Evolutionary conservation across 2,329 filamentous ascomycete species (phyloP).

Genomic region (Mycosphaerella sp.): DNA sequence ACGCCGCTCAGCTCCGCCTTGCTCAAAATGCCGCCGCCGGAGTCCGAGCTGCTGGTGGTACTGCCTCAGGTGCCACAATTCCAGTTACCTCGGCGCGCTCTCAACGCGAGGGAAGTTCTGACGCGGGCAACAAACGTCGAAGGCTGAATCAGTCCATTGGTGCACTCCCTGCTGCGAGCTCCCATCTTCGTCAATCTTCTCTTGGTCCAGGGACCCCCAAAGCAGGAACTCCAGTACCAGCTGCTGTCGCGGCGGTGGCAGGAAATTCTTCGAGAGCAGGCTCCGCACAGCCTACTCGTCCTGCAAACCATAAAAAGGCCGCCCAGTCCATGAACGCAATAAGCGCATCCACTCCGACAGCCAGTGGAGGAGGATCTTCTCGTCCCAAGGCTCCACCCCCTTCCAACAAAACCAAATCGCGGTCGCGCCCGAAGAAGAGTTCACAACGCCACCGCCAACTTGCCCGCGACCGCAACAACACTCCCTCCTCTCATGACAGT

Average conservation of each 20-base stretch:
- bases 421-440: conserved; percentile 24
- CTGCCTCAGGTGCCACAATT: conserved; percentile 16
- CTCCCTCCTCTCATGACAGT: conserved; percentile 25
- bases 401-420: conserved; percentile 30
- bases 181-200: conserved; percentile 52
- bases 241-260: conserved; percentile 30
- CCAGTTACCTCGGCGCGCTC: conserved; percentile 24
- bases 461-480: conserved; percentile 29
- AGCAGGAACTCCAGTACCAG: conserved; percentile 45
- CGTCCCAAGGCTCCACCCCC: conserved; percentile 43
- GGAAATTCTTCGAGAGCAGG: conserved; percentile 44
- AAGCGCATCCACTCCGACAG: conserved; percentile 31
- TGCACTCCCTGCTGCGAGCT: conserved; percentile 50
- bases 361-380: neutral
- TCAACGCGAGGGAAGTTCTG: conserved; percentile 38
- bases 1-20: conserved; percentile 43
- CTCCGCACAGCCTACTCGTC: conserved; percentile 48
- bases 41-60: conserved; percentile 10
- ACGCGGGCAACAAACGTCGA: conserved; percentile 49
- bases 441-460: conserved; percentile 33
- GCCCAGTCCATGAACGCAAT: conserved; percentile 21
- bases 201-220: conserved; percentile 60
- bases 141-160: conserved; percentile 50
- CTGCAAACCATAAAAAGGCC: conserved; percentile 26
- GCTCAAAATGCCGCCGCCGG: conserved; percentile 31